phyloP scores from a whole-genome alignment of 2,329 filamentous ascomycete species.

The Trichophyton schoenleinii region DNA sequence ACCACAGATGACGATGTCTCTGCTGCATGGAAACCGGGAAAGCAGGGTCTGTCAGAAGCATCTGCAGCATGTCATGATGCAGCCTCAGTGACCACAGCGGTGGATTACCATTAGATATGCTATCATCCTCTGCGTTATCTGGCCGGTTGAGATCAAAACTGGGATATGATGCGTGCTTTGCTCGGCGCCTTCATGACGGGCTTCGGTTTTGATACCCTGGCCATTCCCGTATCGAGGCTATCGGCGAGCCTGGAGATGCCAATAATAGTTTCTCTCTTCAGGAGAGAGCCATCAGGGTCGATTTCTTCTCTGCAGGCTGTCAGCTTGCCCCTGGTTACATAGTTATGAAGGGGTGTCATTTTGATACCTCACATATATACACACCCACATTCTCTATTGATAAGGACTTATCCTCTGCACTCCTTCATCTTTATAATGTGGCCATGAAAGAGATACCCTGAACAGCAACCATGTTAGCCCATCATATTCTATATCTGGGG shows the following conservation, averaged over 20 bases:
- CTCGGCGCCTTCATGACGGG: too few relatives aligned
- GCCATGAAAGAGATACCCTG: too few relatives aligned
- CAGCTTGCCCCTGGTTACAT: neutral
- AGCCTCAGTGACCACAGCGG: too few relatives aligned
- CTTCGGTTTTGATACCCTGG: too few relatives aligned
- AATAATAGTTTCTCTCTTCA: neutral
- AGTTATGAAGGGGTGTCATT: neutral
- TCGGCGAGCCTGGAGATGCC: neutral
- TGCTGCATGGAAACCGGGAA: neutral
- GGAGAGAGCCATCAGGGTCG: neutral
- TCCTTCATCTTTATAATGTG: too few relatives aligned
- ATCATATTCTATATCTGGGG: too few relatives aligned
- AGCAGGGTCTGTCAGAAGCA: neutral
- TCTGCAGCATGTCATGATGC: neutral
- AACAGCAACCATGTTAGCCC: too few relatives aligned
- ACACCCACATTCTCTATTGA: too few relatives aligned
- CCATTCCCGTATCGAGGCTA: neutral
- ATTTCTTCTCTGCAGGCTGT: neutral
- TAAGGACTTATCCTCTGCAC: too few relatives aligned
- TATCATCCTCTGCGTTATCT: neutral
- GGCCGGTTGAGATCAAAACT: neutral
- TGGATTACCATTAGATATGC: too few relatives aligned
- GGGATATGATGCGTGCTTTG: neutral
- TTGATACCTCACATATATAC: too few relatives aligned
- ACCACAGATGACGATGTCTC: neutral